Evolutionary conservation across 345 rosid species (phyloP), one percentile per base, ranked within the genome.

Genomic region (Nephelium lappaceum): DNA sequence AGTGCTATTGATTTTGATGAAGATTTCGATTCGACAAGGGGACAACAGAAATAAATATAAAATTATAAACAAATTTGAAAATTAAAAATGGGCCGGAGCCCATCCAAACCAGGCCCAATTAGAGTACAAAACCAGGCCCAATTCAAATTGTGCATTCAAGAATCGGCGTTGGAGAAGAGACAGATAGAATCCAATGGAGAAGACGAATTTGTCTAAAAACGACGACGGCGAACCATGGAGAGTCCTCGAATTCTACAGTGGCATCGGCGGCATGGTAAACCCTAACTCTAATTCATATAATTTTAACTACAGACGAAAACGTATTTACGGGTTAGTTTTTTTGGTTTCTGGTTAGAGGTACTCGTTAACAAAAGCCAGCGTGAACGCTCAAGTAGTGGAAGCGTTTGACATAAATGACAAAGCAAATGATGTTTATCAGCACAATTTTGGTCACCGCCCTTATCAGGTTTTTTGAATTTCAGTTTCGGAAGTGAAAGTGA

Each of bases 181-280:
- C 27, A 62, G 62, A 31, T 47, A 11, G 25, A 67, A 47, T 43
- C 18, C 27, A 67, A 86, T 88, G 89, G 89, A 82, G 82, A 81
- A 80, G 82, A 81, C 78, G 66, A 18, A 62, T 61, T 64, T 68
- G 69, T 55, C 51, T 70, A 73, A 65, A 81, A 49, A 41, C 19
- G 86, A 81, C 23, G 85, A 80, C 74, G 85, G 79, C 74, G 77
- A 87, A 78, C 92, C 89, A 82, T 87, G 95, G 93, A 81, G 94
- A 87, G 91, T 89, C 69, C 93, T 95, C 73, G 98, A 95, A 76
- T 95, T 95, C 90, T 92, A 90, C 89, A 95, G 94, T 41, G 98
- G 98, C 62, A 83, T 95, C 53, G 98, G 97, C 67, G 98, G 95
- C 75, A 89, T 95, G 98, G 97, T 95, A 60, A 61, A 45, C 69